Evolutionary conservation across 1,284 basidiomycete genomes (phyloP).

Genomic region (Hemileia vastatrix): DNA sequence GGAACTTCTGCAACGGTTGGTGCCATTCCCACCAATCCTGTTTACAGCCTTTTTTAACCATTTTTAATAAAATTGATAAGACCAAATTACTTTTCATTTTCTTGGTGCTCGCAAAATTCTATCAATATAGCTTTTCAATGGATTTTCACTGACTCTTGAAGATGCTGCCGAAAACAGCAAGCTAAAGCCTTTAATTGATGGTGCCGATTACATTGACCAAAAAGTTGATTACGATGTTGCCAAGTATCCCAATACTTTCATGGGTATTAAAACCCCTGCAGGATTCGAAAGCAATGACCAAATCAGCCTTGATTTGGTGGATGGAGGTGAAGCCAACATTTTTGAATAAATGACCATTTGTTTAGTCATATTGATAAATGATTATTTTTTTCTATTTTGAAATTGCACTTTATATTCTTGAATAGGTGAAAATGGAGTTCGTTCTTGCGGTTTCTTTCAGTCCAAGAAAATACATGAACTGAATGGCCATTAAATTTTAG

Average conservation of each 20-base stretch:
- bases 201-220: background rate
- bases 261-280: conserved; percentile 24
- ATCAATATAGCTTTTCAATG: conserved; percentile 18
- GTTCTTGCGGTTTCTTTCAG: background rate
- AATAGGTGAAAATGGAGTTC: background rate
- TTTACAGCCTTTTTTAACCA: conserved; percentile 24
- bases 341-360: background rate
- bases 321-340: conserved; percentile 45
- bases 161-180: conserved; percentile 33
- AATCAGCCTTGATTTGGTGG: conserved; percentile 47
- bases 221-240: background rate
- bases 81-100: no score
- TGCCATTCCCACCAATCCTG: background rate
- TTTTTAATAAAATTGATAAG: background rate
- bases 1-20: conserved; percentile 15
- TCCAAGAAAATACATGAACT: conserved; percentile 11
- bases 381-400: background rate
- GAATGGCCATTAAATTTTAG: no score
- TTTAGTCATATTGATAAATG: background rate
- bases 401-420: background rate
- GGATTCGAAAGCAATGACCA: conserved; percentile 28
- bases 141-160: conserved; percentile 26
- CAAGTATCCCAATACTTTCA: conserved; percentile 12
- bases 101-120: background rate
- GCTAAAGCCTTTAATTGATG: background rate